These are phyloP conservation scores for Kwoniella heveanensis DNA, from an alignment of 768 basidiomycete species.

Conservation along the genomic window DNA sequence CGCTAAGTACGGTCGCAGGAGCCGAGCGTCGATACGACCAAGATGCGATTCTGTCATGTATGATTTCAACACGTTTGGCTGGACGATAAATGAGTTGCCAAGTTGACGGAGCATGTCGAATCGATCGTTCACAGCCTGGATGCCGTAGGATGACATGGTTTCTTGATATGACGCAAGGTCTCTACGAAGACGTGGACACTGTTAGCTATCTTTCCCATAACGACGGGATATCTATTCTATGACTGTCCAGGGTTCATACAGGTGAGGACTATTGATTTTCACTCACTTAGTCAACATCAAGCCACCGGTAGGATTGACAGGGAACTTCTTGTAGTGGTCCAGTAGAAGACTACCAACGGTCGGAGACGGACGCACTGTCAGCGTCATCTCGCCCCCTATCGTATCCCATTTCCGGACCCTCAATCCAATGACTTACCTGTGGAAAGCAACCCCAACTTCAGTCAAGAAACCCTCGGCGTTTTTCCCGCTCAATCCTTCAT, in stretches of 20 bases:
- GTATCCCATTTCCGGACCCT: too few species aligned
- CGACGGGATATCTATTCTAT: too few species aligned
- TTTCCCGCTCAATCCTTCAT: conserved; percentile 80
- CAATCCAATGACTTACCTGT: conserved; percentile 62
- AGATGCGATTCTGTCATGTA: conserved; percentile 94
- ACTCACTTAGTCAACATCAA: conserved; percentile 95
- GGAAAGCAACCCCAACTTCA: conserved; percentile 92
- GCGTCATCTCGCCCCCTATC: too few species aligned
- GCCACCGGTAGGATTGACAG: conserved; percentile 93
- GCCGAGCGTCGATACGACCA: conserved; percentile 80
- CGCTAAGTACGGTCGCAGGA: conserved; percentile 86
- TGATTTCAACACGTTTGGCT: conserved; percentile 88
- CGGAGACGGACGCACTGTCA: too few species aligned
- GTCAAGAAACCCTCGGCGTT: conserved; percentile 89
- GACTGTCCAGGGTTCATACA: too few species aligned
- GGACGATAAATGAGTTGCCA: conserved; percentile 94
- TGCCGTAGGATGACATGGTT: conserved; percentile 74
- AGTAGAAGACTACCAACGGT: conserved; percentile 89
- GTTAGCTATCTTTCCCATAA: too few species aligned
- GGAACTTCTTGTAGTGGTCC: conserved; percentile 93
- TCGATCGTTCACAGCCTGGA: conserved; percentile 83
- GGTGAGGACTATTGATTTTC: too few species aligned
- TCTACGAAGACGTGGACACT: too few species aligned
- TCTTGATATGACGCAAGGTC: conserved; percentile 98
- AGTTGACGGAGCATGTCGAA: conserved; percentile 98